Evolutionary conservation across 116 monocot genomes (phyloP), one percentile per base, ranked within the genome.

Genomic region (Thalassia testudinum): DNA sequence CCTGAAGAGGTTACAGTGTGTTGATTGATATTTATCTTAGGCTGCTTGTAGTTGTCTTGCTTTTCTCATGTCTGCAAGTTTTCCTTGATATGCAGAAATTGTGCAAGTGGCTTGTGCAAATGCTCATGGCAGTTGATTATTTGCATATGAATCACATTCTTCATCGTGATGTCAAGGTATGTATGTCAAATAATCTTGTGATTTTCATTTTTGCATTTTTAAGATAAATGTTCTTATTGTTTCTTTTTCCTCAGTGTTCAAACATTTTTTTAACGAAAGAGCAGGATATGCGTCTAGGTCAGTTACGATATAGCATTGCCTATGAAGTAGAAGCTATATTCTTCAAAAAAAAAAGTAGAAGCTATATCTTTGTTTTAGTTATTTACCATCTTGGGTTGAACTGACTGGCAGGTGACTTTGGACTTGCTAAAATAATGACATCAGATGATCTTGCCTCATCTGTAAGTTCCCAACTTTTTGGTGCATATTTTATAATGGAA

Each of bases 31-130:
- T 17, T 29, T 30, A 54, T n/a, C 1, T 29, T 25, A 4, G 2
- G n/a, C 42, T 57, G 21, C 1, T 57, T 16, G 15, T n/a, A 16
- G 45, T 45, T 45, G 10, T 15, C 15, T n/a, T 16, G 45, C 15
- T 3, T 30, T 55, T 7, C 27, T 37, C 54, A 18, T 29, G 14
- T 15, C 26, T 55, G 14, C 24, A 55, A 53, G 5, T 23, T 8
- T 53, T 53, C n/a, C 20, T 3, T 5, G 15, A 45, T 45, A 64
- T 45, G 53, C 75, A 97, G 97, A 97, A 89, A 58, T 69, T 97
- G 47, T 97, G 89, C 45, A 84, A 78, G 68, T 90, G 90, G 90
- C 84, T 90, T 23, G 90, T 90, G 43, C 90, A 90, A 47, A 75
- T 90, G 27, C 78, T 90, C 58, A 80, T 90, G 84, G 84, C 90